phyloP scores from a whole-genome alignment of 495 filamentous ascomycete genomes.

The Neurospora sublineolata region DNA sequence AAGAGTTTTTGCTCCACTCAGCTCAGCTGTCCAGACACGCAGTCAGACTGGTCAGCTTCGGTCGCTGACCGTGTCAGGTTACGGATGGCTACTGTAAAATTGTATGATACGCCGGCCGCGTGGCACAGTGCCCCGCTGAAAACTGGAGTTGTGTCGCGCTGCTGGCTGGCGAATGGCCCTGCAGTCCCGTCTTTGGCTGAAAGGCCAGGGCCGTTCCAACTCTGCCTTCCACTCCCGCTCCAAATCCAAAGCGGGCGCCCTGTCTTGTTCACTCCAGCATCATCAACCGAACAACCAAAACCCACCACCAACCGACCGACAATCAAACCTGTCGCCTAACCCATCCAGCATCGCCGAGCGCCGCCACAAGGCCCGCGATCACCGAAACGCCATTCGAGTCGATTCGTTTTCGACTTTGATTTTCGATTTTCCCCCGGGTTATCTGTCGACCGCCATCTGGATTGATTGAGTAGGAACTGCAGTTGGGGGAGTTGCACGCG shows the following conservation, averaged over 20 bases:
- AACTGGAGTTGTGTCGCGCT: background rate
- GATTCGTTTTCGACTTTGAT: background rate
- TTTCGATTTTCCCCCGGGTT: constrained; percentile 1
- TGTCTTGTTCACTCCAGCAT: constrained; percentile 11
- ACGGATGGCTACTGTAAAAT: background rate
- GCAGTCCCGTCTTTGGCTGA: background rate
- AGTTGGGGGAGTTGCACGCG: background rate
- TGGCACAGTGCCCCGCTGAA: background rate
- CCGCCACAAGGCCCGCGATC: constrained; percentile 18
- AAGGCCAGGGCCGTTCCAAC: background rate
- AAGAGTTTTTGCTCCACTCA: background rate
- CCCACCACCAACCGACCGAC: background rate
- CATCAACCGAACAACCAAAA: constrained; percentile 16
- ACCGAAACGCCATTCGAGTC: constrained; percentile 6
- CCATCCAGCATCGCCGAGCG: constrained; percentile 17
- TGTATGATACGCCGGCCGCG: background rate
- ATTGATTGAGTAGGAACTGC: constrained; percentile 10
- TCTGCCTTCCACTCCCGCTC: background rate
- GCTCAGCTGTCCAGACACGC: background rate
- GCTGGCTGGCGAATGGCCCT: background rate
- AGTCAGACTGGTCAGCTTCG: background rate
- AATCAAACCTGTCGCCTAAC: constrained; percentile 4
- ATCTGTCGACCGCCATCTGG: constrained; percentile 8
- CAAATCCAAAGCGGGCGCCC: background rate
- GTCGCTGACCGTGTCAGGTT: background rate